Evolutionary conservation across 1,139 yeast species (phyloP).

Genomic region (Magnusiomyces sp.): DNA sequence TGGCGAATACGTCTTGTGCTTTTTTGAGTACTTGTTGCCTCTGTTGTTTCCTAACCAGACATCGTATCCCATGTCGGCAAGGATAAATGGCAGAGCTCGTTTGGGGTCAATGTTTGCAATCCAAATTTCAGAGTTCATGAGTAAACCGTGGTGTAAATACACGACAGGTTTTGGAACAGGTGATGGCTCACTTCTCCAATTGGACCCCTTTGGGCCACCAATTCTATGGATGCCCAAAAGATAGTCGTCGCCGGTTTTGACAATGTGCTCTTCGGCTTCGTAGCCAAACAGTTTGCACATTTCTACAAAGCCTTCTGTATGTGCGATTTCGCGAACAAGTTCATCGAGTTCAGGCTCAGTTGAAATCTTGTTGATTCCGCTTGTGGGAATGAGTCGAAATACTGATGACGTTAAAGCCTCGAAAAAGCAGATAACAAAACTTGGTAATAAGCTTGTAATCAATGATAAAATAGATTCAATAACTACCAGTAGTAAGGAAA

Average conservation of each 20-base stretch:
- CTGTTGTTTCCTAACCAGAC: conserved; percentile 92
- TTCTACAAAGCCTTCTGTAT: conserved; percentile 46
- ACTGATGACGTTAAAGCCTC: conserved; percentile 18
- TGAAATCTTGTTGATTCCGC: conserved; percentile 14
- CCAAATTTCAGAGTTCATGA: conserved; percentile 92
- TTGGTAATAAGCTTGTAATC: conserved; percentile 29
- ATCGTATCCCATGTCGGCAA: conserved; percentile 76
- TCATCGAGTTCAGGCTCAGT: conserved; percentile 20
- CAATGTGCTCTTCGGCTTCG: conserved; percentile 62
- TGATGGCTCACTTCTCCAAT: conserved; percentile 25
- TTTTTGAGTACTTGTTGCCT: conserved; percentile 77
- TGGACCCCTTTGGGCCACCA: conserved; percentile 36
- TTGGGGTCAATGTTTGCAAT: conserved; percentile 50
- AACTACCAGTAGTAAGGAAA: conserved; percentile 29
- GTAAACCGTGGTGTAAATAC: conserved; percentile 81
- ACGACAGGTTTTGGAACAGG: conserved; percentile 40
- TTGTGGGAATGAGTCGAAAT: conserved; percentile 16
- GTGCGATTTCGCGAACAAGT: conserved; percentile 21
- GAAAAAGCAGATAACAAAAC: conserved; percentile 24
- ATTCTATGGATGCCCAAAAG: conserved; percentile 48
- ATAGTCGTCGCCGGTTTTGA: conserved; percentile 50
- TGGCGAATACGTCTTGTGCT: conserved; percentile 39
- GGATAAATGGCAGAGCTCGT: conserved; percentile 62
- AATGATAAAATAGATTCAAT: conserved; percentile 28
- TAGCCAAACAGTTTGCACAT: conserved; percentile 59